phyloP scores from a whole-genome alignment of 768 basidiomycete genomes.

The Russula virescens region DNA sequence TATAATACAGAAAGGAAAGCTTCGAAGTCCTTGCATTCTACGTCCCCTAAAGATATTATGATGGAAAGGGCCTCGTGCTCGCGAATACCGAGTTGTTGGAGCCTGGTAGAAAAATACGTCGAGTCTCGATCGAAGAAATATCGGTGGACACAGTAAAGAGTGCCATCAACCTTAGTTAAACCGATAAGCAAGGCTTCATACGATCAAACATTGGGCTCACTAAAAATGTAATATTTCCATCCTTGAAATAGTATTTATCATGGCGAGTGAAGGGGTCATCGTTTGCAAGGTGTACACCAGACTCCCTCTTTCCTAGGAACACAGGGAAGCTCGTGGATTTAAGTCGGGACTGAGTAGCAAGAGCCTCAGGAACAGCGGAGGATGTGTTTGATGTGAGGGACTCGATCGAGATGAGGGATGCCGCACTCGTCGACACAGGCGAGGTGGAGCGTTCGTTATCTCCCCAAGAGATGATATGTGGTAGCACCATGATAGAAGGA shows the following conservation, averaged over 20 bases:
- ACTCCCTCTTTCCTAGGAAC: not conserved
- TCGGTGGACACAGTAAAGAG: constrained; percentile 16
- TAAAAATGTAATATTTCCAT: constrained; percentile 22
- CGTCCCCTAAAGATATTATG: constrained; percentile 12
- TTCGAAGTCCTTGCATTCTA: constrained; percentile 21
- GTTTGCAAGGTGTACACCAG: not conserved
- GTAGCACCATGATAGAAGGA: not conserved
- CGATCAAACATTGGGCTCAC: constrained; percentile 3
- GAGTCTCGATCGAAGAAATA: constrained; percentile 23
- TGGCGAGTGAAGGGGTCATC: constrained; percentile 13
- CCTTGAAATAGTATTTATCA: constrained; percentile 20
- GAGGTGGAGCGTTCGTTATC: constrained; percentile 4
- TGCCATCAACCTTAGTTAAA: constrained; percentile 12
- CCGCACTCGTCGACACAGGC: not conserved
- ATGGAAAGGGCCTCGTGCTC: constrained; percentile 13
- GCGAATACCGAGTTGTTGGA: constrained; percentile 8
- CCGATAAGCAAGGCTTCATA: not conserved
- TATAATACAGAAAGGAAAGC: constrained; percentile 24
- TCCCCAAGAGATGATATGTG: constrained; percentile 14
- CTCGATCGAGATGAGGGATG: constrained; percentile 15
- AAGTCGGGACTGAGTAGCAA: not conserved
- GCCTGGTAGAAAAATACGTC: constrained; percentile 11
- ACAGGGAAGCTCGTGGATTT: not conserved
- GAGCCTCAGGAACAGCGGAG: not conserved
- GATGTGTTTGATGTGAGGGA: constrained; percentile 2